phyloP scores from a whole-genome alignment of 208 protist species.

The Naegleria lovaniensis region DNA sequence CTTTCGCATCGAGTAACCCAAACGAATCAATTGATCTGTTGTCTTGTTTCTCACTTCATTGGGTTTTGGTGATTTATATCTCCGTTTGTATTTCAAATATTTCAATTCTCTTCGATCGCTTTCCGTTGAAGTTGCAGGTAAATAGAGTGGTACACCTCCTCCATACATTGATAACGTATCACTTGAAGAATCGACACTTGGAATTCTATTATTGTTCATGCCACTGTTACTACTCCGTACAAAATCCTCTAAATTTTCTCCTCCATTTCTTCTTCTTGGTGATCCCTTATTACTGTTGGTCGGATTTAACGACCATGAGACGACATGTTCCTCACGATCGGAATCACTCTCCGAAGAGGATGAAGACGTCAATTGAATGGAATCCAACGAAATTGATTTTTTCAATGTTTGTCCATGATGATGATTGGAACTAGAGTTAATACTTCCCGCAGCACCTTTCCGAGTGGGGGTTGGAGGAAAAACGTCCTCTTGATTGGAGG shows the following conservation, averaged over 20 bases:
- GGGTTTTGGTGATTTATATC: neutral
- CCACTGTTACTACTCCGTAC: neutral
- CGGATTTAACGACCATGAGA: neutral
- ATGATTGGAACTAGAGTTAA: too few species aligned
- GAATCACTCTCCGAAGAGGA: neutral
- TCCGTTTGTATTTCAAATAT: neutral
- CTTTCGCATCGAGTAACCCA: neutral
- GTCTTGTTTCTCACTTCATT: neutral
- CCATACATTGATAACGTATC: neutral
- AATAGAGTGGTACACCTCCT: neutral
- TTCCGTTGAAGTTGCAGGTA: neutral
- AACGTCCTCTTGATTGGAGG: too few species aligned
- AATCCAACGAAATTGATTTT: neutral
- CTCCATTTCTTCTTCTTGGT: neutral
- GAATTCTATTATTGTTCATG: neutral
- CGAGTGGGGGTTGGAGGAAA: too few species aligned
- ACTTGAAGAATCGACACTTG: neutral
- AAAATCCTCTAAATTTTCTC: neutral
- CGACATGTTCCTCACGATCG: neutral
- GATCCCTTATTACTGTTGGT: neutral
- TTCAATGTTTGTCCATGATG: neutral
- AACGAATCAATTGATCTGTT: neutral
- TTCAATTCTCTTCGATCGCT: neutral
- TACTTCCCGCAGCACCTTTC: too few species aligned
- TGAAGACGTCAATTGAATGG: neutral